Conservation (phyloP, 495 filamentous ascomycete species). For the Pseudevernia furfuracea region DNA sequence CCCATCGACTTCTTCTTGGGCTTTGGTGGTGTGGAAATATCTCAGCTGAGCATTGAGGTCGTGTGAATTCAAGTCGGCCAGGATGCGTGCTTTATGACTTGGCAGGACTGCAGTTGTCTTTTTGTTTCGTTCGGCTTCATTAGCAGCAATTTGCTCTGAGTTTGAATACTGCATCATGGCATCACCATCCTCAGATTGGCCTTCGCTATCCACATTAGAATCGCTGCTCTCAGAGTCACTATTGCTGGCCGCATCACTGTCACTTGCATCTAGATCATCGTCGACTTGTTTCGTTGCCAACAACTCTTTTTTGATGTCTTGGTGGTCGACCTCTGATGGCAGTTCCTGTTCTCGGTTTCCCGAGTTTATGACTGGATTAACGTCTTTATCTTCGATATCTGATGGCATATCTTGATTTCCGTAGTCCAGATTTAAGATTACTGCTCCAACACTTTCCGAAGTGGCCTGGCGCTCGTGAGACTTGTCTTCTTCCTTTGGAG, state of each 20-base stretch:
- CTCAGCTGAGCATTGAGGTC: conserved; percentile 39
- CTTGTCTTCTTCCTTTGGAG: neutral
- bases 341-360: neutral
- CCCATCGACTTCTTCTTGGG: conserved; percentile 55
- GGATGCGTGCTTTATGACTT: conserved; percentile 11
- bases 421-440: conserved; percentile 10
- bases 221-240: conserved; percentile 46
- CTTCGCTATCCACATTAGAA: conserved; percentile 42
- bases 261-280: conserved; percentile 3
- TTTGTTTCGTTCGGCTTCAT: conserved; percentile 9
- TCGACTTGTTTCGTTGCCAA: neutral
- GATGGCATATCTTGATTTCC: neutral
- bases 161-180: conserved; percentile 29
- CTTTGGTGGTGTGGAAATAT: conserved; percentile 47
- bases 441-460: neutral
- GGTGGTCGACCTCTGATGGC: neutral
- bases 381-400: neutral
- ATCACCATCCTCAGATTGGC: conserved; percentile 41
- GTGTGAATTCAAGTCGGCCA: conserved; percentile 38
- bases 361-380: neutral
- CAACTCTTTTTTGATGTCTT: neutral
- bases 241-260: conserved; percentile 31
- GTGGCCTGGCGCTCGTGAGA: neutral
- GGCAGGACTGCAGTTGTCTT: neutral
- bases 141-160: conserved; percentile 37